Percentiles rank a stretch among this genome's conserved stretches.
phyloP scores from a whole-genome alignment of 768 basidiomycete species.

The Boletus bicolor region DNA sequence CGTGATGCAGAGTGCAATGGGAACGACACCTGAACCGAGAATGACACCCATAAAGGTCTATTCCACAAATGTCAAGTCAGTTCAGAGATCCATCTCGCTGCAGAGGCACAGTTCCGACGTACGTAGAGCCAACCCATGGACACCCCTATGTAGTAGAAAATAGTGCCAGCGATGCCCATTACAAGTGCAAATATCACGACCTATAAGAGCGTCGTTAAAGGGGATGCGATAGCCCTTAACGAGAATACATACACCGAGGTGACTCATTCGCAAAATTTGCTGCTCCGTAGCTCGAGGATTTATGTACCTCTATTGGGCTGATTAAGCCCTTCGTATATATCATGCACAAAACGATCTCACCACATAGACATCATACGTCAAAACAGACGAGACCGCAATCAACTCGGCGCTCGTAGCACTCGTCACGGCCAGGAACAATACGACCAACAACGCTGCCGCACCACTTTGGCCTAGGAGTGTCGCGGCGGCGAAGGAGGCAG shows the following conservation, averaged over 20 bases:
- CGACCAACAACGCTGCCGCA: slow-evolving; percentile 71
- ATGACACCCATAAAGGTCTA: slow-evolving; percentile 88
- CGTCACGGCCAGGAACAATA: slow-evolving; percentile 86
- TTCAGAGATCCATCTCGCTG: not conserved
- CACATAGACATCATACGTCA: slow-evolving; percentile 88
- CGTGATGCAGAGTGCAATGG: slow-evolving; percentile 81
- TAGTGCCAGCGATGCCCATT: slow-evolving; percentile 79
- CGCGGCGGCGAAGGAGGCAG: slow-evolving; percentile 78
- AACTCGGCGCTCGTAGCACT: slow-evolving; percentile 86
- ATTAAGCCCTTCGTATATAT: not conserved
- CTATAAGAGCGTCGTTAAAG: slow-evolving; percentile 29
- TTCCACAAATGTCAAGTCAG: not conserved
- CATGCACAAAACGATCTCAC: slow-evolving; percentile 27
- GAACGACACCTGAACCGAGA: slow-evolving; percentile 80
- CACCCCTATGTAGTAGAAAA: slow-evolving; percentile 88
- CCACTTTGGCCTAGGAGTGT: slow-evolving; percentile 80
- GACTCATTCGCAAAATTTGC: slow-evolving; percentile 68
- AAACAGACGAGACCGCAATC: slow-evolving; percentile 80
- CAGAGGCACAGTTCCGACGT: slow-evolving; percentile 26
- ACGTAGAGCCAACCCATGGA: slow-evolving; percentile 95
- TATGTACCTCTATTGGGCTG: slow-evolving; percentile 57
- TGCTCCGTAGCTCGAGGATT: slow-evolving; percentile 76
- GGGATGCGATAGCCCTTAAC: not conserved
- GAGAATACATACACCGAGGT: slow-evolving; percentile 48
- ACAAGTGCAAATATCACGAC: slow-evolving; percentile 69